Conservation (phyloP, 2,329 filamentous ascomycete genomes). For the Neurospora sp. region DNA sequence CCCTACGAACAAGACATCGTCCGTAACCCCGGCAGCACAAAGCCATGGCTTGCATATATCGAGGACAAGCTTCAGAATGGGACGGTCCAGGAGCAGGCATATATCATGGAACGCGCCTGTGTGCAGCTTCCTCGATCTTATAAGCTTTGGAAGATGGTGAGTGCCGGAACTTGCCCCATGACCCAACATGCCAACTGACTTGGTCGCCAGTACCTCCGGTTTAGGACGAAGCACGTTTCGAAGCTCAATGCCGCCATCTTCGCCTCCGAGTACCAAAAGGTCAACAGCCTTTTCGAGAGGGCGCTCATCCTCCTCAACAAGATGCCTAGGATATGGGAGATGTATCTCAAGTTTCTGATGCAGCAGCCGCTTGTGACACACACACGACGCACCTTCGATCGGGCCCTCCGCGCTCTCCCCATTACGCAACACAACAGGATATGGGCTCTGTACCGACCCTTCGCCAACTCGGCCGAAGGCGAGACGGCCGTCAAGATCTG, state of each 20-base stretch:
- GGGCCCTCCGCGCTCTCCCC: constrained; percentile 80
- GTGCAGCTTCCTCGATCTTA: constrained; percentile 84
- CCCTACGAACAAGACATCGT: constrained; percentile 95
- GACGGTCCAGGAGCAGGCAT: constrained; percentile 72
- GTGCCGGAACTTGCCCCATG: constrained; percentile 11
- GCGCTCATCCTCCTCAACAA: constrained; percentile 92
- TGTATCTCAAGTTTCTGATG: constrained; percentile 86
- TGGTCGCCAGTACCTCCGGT: constrained; percentile 60
- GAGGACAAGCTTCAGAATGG: constrained; percentile 85
- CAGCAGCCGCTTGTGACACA: constrained; percentile 85
- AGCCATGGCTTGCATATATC: constrained; percentile 92
- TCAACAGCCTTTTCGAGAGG: constrained; percentile 89
- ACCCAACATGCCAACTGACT: constrained; percentile 11
- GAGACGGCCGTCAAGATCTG: constrained; percentile 88
- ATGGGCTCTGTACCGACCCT: constrained; percentile 84
- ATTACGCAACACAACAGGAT: constrained; percentile 93
- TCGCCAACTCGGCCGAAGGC: constrained; percentile 83
- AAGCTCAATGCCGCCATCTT: constrained; percentile 76
- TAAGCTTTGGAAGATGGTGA: constrained; percentile 93
- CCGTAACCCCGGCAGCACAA: constrained; percentile 73
- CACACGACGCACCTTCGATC: constrained; percentile 82
- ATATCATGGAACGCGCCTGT: constrained; percentile 83
- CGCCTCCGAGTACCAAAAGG: constrained; percentile 75
- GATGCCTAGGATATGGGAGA: constrained; percentile 97
- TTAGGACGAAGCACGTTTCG: constrained; percentile 71